Evolutionary conservation across 2,329 filamentous ascomycete species (phyloP).

Genomic region (Ramichloridium luteum): DNA sequence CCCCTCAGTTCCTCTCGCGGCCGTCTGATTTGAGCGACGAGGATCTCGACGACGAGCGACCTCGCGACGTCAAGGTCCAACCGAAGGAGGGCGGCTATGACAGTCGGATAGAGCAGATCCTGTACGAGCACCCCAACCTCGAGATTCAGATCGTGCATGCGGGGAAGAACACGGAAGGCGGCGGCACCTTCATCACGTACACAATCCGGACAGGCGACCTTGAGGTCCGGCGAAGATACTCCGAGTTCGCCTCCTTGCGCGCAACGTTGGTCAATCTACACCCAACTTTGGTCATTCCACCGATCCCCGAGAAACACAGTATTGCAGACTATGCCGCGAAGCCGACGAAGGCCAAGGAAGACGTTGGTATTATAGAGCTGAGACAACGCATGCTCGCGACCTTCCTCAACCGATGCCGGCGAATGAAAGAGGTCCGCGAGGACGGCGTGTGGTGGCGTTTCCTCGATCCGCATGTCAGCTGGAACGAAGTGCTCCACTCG

Average conservation of each 20-base stretch:
- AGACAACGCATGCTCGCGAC: constrained; percentile 94
- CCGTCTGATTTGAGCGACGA: constrained; percentile 46
- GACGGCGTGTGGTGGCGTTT: constrained; percentile 98
- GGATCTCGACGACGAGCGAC: constrained; percentile 41
- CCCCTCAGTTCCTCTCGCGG: constrained; percentile 44
- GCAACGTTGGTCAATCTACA: constrained; percentile 83
- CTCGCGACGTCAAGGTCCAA: constrained; percentile 32
- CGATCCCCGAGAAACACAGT: constrained; percentile 96
- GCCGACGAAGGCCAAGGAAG: constrained; percentile 94
- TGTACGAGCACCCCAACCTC: constrained; percentile 86
- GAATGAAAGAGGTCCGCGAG: constrained; percentile 81
- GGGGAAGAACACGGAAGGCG: constrained; percentile 86
- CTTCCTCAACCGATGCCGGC: constrained; percentile 83
- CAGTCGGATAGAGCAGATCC: constrained; percentile 91
- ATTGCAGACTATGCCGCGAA: constrained; percentile 98
- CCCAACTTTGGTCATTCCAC: constrained; percentile 87
- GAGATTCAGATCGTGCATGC: constrained; percentile 88
- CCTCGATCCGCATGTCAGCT: constrained; percentile 94
- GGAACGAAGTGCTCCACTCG: constrained; percentile 87
- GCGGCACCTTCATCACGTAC: constrained; percentile 90
- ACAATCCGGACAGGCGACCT: constrained; percentile 92
- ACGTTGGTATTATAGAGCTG: constrained; percentile 90
- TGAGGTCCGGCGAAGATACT: constrained; percentile 89
- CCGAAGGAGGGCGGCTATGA: constrained; percentile 79
- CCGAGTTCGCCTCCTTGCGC: constrained; percentile 85